Evolutionary conservation across 257 asterid genomes (phyloP).

Genomic region (Nicotiana obtusifolia): DNA sequence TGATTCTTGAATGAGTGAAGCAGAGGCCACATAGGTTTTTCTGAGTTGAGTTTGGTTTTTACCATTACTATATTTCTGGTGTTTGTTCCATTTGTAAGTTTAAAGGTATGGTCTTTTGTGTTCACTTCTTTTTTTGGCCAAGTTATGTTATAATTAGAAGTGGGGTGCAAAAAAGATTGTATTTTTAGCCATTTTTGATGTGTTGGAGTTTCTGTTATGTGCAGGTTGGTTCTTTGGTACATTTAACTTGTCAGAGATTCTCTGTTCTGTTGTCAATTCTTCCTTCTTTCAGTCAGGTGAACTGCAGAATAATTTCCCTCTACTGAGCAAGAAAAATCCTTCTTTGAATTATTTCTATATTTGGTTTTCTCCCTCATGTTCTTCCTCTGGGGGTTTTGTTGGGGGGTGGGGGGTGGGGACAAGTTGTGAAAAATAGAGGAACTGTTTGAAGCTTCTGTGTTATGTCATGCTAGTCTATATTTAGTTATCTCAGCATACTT

Average conservation of each 20-base stretch:
- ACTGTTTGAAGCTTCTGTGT: neutral
- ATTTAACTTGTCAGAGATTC: neutral
- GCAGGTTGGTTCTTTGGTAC: neutral
- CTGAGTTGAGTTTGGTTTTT: neutral
- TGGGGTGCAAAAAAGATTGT: neutral
- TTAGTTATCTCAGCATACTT: neutral
- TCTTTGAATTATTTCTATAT: neutral
- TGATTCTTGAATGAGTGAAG: slow-evolving; percentile 5
- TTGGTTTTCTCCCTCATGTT: too few relatives aligned
- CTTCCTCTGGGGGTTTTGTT: neutral
- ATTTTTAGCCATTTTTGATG: neutral
- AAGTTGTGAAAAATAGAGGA: neutral
- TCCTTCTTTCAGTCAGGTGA: neutral
- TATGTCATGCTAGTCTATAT: slow-evolving; percentile 1
- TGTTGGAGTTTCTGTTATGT: neutral
- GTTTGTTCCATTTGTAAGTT: neutral
- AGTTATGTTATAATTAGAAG: neutral
- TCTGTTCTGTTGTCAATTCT: neutral
- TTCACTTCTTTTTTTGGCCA: neutral
- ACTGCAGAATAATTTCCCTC: neutral
- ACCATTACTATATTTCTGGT: neutral
- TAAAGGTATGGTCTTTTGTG: neutral
- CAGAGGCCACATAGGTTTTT: neutral
- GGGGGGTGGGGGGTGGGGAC: neutral
- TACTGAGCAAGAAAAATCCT: too few relatives aligned